phyloP scores from a whole-genome alignment of 2,329 filamentous ascomycete species.

The Pseudocercospora cruenta region DNA sequence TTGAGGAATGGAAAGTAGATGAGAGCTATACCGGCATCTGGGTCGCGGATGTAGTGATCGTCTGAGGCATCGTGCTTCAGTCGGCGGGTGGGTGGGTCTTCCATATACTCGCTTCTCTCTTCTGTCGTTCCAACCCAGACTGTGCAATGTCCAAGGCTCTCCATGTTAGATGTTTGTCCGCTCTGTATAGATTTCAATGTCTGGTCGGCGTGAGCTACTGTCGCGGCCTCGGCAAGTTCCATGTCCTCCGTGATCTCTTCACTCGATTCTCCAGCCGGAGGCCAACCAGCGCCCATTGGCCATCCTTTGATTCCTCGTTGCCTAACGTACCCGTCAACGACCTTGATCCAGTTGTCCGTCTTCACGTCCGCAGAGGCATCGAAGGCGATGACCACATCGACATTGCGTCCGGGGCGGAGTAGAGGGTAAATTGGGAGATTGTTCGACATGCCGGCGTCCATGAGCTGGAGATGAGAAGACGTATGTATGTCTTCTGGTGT shows the following conservation, averaged over 20 bases:
- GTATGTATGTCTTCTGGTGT: constrained; percentile 77
- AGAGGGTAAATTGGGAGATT: constrained; percentile 96
- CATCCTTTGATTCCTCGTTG: constrained; percentile 91
- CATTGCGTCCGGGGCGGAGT: constrained; percentile 80
- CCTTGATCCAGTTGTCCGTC: constrained; percentile 93
- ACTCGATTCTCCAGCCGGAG: constrained; percentile 60
- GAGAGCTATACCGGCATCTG: constrained; percentile 82
- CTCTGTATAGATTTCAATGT: constrained; percentile 18
- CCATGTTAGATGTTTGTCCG: constrained; percentile 31
- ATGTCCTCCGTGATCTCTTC: constrained; percentile 61
- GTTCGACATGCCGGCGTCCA: constrained; percentile 99
- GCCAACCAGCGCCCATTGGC: constrained; percentile 96
- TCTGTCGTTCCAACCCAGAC: constrained; percentile 89
- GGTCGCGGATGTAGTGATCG: constrained; percentile 69
- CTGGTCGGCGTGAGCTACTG: constrained; percentile 24
- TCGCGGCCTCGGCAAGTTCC: constrained; percentile 61
- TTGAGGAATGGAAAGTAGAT: constrained; percentile 88
- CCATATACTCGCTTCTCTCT: constrained; percentile 51
- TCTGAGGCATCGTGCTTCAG: constrained; percentile 47
- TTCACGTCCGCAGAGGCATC: constrained; percentile 92
- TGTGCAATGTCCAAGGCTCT: constrained; percentile 82
- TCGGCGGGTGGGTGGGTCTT: constrained; percentile 26
- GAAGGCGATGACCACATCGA: constrained; percentile 90
- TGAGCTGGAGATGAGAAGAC: constrained; percentile 66
- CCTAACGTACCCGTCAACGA: constrained; percentile 87